Evolutionary conservation across 352 stramenopile genomes (phyloP), one percentile per base, ranked within the genome.

Genomic region (Phytophthora meadii): DNA sequence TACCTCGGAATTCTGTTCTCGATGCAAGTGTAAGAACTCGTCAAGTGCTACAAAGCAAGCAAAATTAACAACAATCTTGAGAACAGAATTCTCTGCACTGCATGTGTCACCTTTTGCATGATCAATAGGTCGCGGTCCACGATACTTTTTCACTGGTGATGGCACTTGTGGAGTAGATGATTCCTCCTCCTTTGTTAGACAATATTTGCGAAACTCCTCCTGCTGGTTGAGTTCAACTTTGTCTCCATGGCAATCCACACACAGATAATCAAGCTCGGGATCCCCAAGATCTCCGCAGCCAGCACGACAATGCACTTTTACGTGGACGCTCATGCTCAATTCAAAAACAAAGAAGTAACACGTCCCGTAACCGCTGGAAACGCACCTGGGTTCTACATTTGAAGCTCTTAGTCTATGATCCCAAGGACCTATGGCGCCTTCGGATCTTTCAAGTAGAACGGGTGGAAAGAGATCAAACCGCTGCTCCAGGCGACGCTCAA

Each of bases 401-500:
- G 57, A 40, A 61, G 17, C 15, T 1, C n/a, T 36, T 28, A 46
- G 32, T 52, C 27, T 56, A 37, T 74, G 32, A 24, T 1, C 9
- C 44, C 34, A 53, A 42, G 19, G 5, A 46, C 37, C 56, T 73
- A 77, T 48, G 36, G 28, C 22, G 65, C 54, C 49, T 64, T 73
- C n/a, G 69, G 70, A 11, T 80, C 68, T 55, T 87, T 56, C 61
- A 89, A 83, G 71, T 92, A 92, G 62, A 94, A 94, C 22, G 86
- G 86, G 57, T 92, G 74, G 60, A 94, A 94, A 9, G 82, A 87
- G 54, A 94, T 76, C 41, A 92, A 62, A 0, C 86, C 86, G n/a
- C 75, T 89, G 70, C 83, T 92, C 86, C 86, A 94, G 8, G 72
- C 78, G 54, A 94, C 69, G 32, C 83, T 90, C 34, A 94, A 63